Conservation (phyloP, 352 stramenopile species). For the Blastocystis sp. region DNA sequence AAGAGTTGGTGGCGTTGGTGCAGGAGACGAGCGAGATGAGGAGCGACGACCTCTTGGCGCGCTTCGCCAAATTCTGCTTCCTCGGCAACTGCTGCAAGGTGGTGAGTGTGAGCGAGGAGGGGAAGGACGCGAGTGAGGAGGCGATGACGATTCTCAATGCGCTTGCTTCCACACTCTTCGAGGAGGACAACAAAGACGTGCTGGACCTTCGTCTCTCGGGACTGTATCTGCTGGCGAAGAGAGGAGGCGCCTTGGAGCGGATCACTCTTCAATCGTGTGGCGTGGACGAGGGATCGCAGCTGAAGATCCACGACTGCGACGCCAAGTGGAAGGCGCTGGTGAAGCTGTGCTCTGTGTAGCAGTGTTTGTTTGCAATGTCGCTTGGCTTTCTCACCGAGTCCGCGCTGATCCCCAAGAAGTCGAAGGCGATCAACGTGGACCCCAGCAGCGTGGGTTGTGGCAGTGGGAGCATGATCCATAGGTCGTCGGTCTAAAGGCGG, state of each 20-base stretch:
- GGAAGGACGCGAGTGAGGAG: conserved; percentile 7
- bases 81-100: conserved; percentile 12
- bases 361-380: conserved; percentile 76
- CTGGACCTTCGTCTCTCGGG: neutral
- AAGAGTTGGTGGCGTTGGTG: neutral
- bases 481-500: conserved; percentile 77
- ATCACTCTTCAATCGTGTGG: neutral
- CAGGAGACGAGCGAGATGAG: neutral
- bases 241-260: conserved; percentile 27
- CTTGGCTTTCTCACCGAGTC: conserved; percentile 84
- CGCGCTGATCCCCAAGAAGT: conserved; percentile 82
- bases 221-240: conserved; percentile 44
- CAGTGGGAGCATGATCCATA: conserved; percentile 72
- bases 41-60: neutral
- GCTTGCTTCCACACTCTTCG: neutral
- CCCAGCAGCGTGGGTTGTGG: conserved; percentile 71
- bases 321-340: conserved; percentile 27
- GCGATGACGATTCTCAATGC: neutral
- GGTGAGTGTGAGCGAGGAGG: conserved; percentile 9
- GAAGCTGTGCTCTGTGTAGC: neutral
- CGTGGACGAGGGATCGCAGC: neutral
- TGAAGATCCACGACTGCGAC: neutral
- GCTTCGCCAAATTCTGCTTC: neutral
- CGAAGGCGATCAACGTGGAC: conserved; percentile 83
- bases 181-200: conserved; percentile 15